These are phyloP conservation scores for Tetracladium marchalianum DNA, from an alignment of 495 filamentous ascomycete genomes.

Conservation along the genomic window DNA sequence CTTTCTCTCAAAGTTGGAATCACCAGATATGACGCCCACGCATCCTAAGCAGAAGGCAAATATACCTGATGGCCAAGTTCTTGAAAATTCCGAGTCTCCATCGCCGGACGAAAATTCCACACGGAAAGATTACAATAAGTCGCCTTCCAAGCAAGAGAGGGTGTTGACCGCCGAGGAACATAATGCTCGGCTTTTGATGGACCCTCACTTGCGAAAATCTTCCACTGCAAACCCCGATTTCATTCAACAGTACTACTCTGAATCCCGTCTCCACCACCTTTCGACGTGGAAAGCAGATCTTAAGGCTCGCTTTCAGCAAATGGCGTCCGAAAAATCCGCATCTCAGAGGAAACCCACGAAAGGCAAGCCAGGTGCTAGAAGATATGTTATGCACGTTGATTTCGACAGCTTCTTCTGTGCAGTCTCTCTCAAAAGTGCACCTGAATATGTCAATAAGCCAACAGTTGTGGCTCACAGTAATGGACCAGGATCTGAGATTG, in stretches of 20 bases:
- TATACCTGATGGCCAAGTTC: too few relatives aligned
- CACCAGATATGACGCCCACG: too few relatives aligned
- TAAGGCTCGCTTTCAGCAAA: conserved; percentile 72
- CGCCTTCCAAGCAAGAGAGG: conserved; percentile 23
- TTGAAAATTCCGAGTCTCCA: too few relatives aligned
- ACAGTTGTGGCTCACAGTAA: conserved; percentile 81
- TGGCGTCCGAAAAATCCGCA: conserved; percentile 57
- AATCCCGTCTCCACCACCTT: conserved; percentile 88
- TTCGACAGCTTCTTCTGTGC: conserved; percentile 98
- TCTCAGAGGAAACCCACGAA: conserved; percentile 41
- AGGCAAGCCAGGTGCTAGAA: conserved; percentile 47
- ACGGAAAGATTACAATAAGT: neutral
- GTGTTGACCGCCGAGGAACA: conserved; percentile 79
- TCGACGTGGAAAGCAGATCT: conserved; percentile 93
- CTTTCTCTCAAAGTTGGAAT: too few relatives aligned
- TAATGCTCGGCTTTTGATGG: conserved; percentile 69
- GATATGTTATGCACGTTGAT: conserved; percentile 91
- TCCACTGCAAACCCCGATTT: conserved; percentile 88
- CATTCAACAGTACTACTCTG: conserved; percentile 83
- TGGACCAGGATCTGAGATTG: conserved; percentile 85
- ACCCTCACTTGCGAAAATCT: conserved; percentile 74
- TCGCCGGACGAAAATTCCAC: too few relatives aligned
- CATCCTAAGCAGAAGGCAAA: too few relatives aligned
- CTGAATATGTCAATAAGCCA: conserved; percentile 70
- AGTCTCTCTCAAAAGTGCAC: conserved; percentile 68